Evolutionary conservation across 371 early-diverging fungal genomes (phyloP).

Genomic region (Rhizomucor pusillus): DNA sequence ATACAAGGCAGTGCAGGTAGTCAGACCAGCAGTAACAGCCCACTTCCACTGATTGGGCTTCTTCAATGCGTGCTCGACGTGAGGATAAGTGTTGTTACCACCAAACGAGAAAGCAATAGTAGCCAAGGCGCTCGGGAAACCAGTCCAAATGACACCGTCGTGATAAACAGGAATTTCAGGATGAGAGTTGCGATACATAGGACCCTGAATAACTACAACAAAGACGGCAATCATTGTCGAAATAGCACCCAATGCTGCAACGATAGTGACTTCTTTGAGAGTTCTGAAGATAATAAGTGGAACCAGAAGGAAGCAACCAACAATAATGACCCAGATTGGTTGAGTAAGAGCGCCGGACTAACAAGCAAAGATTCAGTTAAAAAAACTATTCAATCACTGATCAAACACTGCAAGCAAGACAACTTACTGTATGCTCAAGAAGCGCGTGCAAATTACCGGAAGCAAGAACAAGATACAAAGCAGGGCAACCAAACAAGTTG

Average conservation of each 20-base stretch:
- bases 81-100: conserved; percentile 57
- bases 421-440: conserved; percentile 30
- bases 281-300: conserved; percentile 73
- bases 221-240: conserved; percentile 53
- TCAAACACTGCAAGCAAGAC: neutral
- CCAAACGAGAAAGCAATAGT: conserved; percentile 65
- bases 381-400: neutral
- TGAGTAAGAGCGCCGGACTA: conserved; percentile 20
- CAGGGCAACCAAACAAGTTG: conserved; percentile 69
- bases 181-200: conserved; percentile 23
- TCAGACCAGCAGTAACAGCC: conserved; percentile 67
- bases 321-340: conserved; percentile 61
- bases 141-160: conserved; percentile 45
- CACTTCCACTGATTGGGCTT: conserved; percentile 77
- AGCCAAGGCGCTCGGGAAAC: conserved; percentile 58
- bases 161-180: conserved; percentile 15
- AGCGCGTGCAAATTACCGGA: conserved; percentile 60
- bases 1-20: conserved; percentile 75
- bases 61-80: conserved; percentile 83
- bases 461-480: conserved; percentile 78
- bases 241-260: conserved; percentile 45
- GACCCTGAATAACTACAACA: conserved; percentile 36
- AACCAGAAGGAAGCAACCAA: conserved; percentile 62
- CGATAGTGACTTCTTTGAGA: conserved; percentile 73
- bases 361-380: conserved; percentile 5